Percentiles rank a stretch among this genome's conserved stretches.
These are phyloP conservation scores for Cajanus cajan DNA, from an alignment of 306 rosid species.

Conservation along the genomic window DNA sequence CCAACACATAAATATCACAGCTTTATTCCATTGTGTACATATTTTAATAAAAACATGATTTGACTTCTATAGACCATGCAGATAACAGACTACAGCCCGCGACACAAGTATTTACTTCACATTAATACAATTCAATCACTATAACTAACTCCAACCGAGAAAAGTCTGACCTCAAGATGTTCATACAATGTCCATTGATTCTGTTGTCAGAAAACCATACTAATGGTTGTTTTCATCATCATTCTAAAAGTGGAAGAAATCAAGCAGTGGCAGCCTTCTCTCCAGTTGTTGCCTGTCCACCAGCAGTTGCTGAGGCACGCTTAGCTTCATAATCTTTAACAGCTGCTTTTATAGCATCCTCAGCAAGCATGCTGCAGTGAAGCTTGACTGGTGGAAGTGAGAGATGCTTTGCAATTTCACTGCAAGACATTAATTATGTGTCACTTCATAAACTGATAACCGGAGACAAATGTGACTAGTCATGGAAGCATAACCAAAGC, in stretches of 20 bases:
- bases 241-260: slow-evolving; percentile 15
- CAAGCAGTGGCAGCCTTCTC: slow-evolving; percentile 43
- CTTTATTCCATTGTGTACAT: slow-evolving; percentile 8
- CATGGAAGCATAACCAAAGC: not conserved
- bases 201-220: not conserved
- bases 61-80: slow-evolving; percentile 8
- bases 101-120: slow-evolving; percentile 18
- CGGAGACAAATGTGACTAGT: not conserved
- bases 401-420: slow-evolving; percentile 96
- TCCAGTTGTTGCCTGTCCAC: slow-evolving; percentile 26
- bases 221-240: slow-evolving; percentile 25
- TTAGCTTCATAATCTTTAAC: slow-evolving; percentile 84
- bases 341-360: slow-evolving; percentile 99
- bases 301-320: slow-evolving; percentile 35
- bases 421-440: slow-evolving; percentile 33
- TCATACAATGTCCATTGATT: not conserved
- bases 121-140: not conserved
- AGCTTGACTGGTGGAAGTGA: slow-evolving; percentile 97
- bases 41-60: not conserved
- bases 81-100: not conserved
- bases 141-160: slow-evolving; percentile 22
- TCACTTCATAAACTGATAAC: slow-evolving; percentile 12
- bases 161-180: slow-evolving; percentile 8
- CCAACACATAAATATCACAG: not conserved
- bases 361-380: slow-evolving; percentile 99